Percentiles rank a stretch among this genome's conserved stretches.
These are phyloP conservation scores for Musa schizocarpa DNA, from an alignment of 176 grass and related monocot genomes.

Conservation along the genomic window DNA sequence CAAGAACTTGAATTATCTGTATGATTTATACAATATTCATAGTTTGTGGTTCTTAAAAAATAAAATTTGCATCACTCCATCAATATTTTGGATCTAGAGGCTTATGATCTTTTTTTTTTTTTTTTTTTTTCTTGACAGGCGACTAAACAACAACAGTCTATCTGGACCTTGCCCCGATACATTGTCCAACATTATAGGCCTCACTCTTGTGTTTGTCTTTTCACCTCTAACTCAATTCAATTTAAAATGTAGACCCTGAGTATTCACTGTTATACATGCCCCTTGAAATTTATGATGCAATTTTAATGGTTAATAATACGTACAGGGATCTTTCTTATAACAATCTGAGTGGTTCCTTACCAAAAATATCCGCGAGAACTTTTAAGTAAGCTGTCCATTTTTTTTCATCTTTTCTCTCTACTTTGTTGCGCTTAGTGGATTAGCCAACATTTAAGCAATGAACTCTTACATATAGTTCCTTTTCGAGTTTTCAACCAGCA, in stretches of 20 bases:
- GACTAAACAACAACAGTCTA: constrained; percentile 71
- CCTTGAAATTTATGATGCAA: not conserved
- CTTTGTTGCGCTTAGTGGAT: not conserved
- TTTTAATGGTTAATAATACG: not conserved
- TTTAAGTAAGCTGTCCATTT: constrained; percentile 46
- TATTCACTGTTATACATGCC: not conserved
- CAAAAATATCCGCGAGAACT: constrained; percentile 32
- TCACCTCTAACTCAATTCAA: not conserved
- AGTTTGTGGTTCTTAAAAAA: not conserved
- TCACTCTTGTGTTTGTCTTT: constrained; percentile 44
- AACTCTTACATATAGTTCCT: not conserved
- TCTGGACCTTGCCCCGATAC: constrained; percentile 60
- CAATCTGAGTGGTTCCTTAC: constrained; percentile 56
- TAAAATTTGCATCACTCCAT: not conserved
- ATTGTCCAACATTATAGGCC: constrained; percentile 29
- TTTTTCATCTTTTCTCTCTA: not conserved
- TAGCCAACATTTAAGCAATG: not conserved
- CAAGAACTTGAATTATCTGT: constrained; percentile 41
- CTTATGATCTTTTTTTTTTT: not conserved
- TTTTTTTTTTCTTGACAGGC: constrained; percentile 27
- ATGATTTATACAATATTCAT: constrained; percentile 17
- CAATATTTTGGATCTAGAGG: not conserved
- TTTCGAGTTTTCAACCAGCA: constrained; percentile 37
- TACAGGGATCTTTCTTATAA: constrained; percentile 78
- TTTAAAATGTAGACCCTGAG: constrained; percentile 8